These are phyloP conservation scores for Pythium angustatum DNA, from an alignment of 352 stramenopile genomes.

Conservation along the genomic window DNA sequence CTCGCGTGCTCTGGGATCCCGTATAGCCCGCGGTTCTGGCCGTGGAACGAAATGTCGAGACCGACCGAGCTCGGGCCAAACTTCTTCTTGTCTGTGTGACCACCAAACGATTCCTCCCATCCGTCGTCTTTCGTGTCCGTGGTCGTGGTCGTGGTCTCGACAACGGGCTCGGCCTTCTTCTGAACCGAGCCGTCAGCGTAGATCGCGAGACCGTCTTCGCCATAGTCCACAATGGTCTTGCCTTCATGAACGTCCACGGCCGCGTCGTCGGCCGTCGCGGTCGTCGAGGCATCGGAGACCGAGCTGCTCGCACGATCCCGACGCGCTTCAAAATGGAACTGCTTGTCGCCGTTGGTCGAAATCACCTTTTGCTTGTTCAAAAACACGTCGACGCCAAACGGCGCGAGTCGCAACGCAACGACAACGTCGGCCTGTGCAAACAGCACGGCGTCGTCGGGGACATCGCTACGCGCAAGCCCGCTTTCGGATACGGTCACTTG, in stretches of 20 bases:
- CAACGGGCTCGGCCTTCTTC: constrained; percentile 48
- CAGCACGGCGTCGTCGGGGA: constrained; percentile 35
- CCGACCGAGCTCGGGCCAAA: constrained; percentile 93
- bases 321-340: constrained; percentile 77
- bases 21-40: constrained; percentile 87
- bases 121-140: constrained; percentile 49
- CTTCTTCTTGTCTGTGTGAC: constrained; percentile 88
- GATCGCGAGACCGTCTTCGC: constrained; percentile 97
- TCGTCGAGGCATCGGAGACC: constrained; percentile 26
- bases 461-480: constrained; percentile 28
- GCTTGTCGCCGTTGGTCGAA: constrained; percentile 59
- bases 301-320: constrained; percentile 66
- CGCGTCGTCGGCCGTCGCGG: constrained; percentile 30
- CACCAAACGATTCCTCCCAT: constrained; percentile 95
- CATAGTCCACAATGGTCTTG: constrained; percentile 96
- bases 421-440: constrained; percentile 44
- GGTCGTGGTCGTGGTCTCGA: constrained; percentile 12
- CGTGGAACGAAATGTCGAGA: constrained; percentile 94
- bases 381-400: constrained; percentile 73
- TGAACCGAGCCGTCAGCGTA: constrained; percentile 94
- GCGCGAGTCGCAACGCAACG: constrained; percentile 46
- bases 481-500: constrained; percentile 40
- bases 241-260: constrained; percentile 76
- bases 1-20: constrained; percentile 98
- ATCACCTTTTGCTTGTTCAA: constrained; percentile 63